Evolutionary conservation across 495 filamentous ascomycete genomes (phyloP).

Genomic region (Hyaloscypha finlandica): DNA sequence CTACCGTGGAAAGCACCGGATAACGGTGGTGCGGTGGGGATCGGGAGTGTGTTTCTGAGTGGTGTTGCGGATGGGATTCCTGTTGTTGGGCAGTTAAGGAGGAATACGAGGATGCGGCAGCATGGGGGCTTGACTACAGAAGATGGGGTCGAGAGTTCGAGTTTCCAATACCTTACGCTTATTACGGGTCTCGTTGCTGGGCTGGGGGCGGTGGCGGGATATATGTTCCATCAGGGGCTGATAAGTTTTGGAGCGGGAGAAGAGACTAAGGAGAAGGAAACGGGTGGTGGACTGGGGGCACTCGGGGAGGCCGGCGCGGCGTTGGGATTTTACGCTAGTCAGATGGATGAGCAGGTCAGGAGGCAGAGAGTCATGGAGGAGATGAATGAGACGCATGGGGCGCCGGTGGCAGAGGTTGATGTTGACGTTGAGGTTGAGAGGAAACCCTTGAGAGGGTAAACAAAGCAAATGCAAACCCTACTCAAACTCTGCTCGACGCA

Average conservation of each 20-base stretch:
- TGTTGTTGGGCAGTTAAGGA: slow-evolving; percentile 26
- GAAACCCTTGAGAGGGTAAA: too few relatives aligned
- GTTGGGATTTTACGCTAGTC: slow-evolving; percentile 24
- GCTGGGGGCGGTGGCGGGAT: slow-evolving; percentile 20
- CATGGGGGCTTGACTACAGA: slow-evolving; percentile 23
- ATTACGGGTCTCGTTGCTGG: slow-evolving; percentile 23
- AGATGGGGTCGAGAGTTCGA: slow-evolving; percentile 16
- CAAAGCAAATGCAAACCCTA: too few relatives aligned
- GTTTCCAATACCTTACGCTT: slow-evolving; percentile 17
- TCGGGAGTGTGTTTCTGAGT: slow-evolving; percentile 22
- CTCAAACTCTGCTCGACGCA: too few relatives aligned
- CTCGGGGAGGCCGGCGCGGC: slow-evolving; percentile 32
- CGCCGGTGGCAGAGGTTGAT: slow-evolving; percentile 25
- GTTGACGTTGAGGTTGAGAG: slow-evolving; percentile 19
- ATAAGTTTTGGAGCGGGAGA: slow-evolving; percentile 12
- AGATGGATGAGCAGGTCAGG: slow-evolving; percentile 25
- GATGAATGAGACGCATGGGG: slow-evolving; percentile 2
- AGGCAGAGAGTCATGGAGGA: slow-evolving; percentile 15
- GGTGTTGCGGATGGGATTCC: slow-evolving; percentile 32
- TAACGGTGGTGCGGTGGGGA: slow-evolving; percentile 20
- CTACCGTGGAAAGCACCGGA: slow-evolving; percentile 31
- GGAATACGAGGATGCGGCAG: slow-evolving; percentile 28
- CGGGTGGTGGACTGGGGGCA: slow-evolving; percentile 13
- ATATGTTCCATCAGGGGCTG: slow-evolving; percentile 27
- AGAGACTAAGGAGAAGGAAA: slow-evolving; percentile 2